Evolutionary conservation across 2,329 filamentous ascomycete species (phyloP), one percentile per base, ranked within the genome.

Genomic region (Ophiostoma ulmi): DNA sequence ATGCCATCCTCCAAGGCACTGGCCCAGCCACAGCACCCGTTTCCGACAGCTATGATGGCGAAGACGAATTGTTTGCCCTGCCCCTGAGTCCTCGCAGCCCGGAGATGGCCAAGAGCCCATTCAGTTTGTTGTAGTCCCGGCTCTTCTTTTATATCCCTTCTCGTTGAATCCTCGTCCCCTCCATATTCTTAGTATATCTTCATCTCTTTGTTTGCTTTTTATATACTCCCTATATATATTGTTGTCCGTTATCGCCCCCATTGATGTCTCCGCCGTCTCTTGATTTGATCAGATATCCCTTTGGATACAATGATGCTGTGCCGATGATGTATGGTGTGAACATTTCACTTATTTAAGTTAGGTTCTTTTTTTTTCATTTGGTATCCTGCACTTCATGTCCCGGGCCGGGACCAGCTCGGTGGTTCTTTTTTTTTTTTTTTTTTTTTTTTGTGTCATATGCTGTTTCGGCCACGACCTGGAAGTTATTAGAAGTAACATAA

Each of bases 51-150:
- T 78, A 81, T 71, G 87, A 90, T 58, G 86, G 85, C 0, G 90
- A 93, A 74, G 93, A 97, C 72, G 94, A 91, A 58, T 83, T 97
- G 2, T 97, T 97, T 77, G 93, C 93, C 0, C 85, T 97, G 69
- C 93, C 92, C 1, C 88, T 97, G 81, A 94, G 91, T 76, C 93
- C 93, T 0, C 85, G 93, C 68, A 94, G 91, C 76, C 93, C 93
- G 0, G 93, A 96, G 75, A 93, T 95, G 83, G 88, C 89, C 69
- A 91, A 89, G 75, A 94, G 91, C 77, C 93, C 93, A 0, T 97
- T 97, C 77, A 88, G 86, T 75, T 80, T 86, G 36, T 73, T 86
- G 70, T 80, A 74, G 71, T 36, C 26, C 31, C 17, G n/a, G 5
- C 26, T 5, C 10, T 35, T 35, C 31, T 4, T 31, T 31, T 31